These are phyloP conservation scores for Fusarium papillatum DNA, from an alignment of 2,329 filamentous ascomycete species.

Conservation along the genomic window DNA sequence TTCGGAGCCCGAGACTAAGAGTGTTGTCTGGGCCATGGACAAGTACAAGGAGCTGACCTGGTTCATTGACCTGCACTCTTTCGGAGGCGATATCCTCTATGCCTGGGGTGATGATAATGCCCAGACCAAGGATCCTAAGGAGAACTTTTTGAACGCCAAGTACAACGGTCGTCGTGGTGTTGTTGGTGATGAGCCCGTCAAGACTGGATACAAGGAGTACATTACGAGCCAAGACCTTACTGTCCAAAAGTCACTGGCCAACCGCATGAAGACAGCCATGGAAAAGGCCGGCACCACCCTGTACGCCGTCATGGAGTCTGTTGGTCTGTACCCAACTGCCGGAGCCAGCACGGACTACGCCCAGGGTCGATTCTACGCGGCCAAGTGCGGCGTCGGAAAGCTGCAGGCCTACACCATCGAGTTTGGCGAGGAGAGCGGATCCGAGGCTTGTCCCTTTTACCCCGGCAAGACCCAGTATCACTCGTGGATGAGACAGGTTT, in stretches of 20 bases:
- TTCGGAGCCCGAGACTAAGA: constrained; percentile 70
- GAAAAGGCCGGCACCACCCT: constrained; percentile 50
- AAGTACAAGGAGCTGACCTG: constrained; percentile 64
- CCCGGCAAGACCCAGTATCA: constrained; percentile 58
- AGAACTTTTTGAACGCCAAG: constrained; percentile 66
- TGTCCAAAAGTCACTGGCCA: constrained; percentile 48
- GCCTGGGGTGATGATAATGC: constrained; percentile 69
- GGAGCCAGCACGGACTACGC: constrained; percentile 63
- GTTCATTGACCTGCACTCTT: constrained; percentile 72
- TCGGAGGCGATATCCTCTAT: constrained; percentile 65
- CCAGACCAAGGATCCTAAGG: constrained; percentile 58
- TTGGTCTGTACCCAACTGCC: constrained; percentile 60
- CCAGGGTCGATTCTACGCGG: constrained; percentile 57
- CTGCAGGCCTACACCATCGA: constrained; percentile 61
- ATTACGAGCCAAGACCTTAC: constrained; percentile 53
- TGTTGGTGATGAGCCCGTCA: constrained; percentile 50
- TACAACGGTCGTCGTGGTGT: constrained; percentile 66
- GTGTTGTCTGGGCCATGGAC: constrained; percentile 65
- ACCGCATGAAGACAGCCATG: constrained; percentile 55
- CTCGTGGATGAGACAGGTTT: constrained; percentile 58
- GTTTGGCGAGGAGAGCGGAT: constrained; percentile 53
- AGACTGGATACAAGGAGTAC: constrained; percentile 60
- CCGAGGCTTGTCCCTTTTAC: constrained; percentile 57
- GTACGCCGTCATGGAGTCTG: constrained; percentile 55
- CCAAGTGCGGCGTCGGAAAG: constrained; percentile 49